Base-by-base conservation (phyloP, 495 filamentous ascomycete genomes). In the Hypoxylon cercidicola region DNA sequence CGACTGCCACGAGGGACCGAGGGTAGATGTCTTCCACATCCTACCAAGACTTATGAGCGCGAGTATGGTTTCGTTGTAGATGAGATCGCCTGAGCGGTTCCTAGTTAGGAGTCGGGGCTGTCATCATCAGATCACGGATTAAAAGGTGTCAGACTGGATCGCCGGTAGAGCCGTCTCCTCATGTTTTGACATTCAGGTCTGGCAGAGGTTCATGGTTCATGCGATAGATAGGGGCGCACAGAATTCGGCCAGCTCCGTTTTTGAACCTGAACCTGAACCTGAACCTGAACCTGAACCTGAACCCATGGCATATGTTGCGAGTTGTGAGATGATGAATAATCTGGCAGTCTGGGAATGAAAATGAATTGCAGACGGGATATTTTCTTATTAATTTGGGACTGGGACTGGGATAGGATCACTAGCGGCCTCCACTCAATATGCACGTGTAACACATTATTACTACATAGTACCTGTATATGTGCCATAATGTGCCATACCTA, bases 341-440 rank as follows among this genome's bases (percentile, higher is more conserved):
- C 13, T 40, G 9, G 37, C 4, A 10, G 10, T 4, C 30, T 5
- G 30, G 30, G 30, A 32, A 10, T 32, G 30, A 32, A 12, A 40
- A 16, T 40, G 37, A 40, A 40, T 40, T n/a, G 12, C 37, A 40
- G 32, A 51, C 48, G 48, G 48, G 48, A 51, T 32, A 32, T 49
- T 60, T 60, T 50, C 35, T 43, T 40, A 40, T 40, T 40, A 40
- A 44, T 44, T 46, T 45, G 11, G n/a, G n/a, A n/a, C n/a, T n/a
- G n/a, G n/a, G 40, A 51, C 47, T 48, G 48, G 57, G 57, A 40
- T 52, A 60, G 57, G 56, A 52, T 52, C 40, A 45, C 30, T 52
- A 50, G 21, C 13, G 41, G 20, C 45, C 23, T 44, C 34, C 34
- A 50, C n/a, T 48, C 15, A 15, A 35, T 50, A 18, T 35, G 28